Percentiles rank a stretch among this genome's conserved stretches.
Evolutionary conservation across 345 rosid species (phyloP).

Genomic region (Camelina neglecta): DNA sequence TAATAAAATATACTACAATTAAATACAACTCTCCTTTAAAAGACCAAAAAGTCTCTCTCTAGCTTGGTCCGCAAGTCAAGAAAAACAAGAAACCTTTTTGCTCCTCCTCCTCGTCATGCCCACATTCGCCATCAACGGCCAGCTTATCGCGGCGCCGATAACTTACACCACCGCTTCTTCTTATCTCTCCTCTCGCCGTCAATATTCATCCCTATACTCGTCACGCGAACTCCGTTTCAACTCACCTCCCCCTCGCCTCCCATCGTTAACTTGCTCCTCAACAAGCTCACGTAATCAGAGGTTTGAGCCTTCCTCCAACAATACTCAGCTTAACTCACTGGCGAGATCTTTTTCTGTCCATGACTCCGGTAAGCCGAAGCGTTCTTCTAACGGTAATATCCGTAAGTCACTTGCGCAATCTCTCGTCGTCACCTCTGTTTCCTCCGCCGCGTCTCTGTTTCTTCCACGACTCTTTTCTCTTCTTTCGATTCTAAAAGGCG

Average conservation of each 20-base stretch:
- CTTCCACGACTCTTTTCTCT: background rate
- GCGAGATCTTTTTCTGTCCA: background rate
- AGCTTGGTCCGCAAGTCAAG: conserved; percentile 20
- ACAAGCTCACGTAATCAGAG: conserved; percentile 8
- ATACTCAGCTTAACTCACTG: background rate
- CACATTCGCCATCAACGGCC: conserved; percentile 41
- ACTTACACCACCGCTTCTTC: background rate
- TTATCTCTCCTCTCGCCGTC: background rate
- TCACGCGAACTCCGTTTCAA: conserved; percentile 16
- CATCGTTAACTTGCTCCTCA: conserved; percentile 32
- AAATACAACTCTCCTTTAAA: no score
- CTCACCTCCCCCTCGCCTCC: conserved; percentile 29
- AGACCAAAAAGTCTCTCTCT: no score
- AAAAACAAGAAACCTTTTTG: background rate
- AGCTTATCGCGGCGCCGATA: conserved; percentile 35
- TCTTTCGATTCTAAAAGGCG: background rate
- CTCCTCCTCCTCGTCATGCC: conserved; percentile 33
- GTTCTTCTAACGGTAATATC: conserved; percentile 12
- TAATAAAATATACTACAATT: no score
- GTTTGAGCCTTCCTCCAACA: background rate
- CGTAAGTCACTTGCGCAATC: conserved; percentile 49
- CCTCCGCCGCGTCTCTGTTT: conserved; percentile 51
- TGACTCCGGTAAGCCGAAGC: background rate
- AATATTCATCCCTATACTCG: conserved; percentile 7
- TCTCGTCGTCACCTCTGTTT: conserved; percentile 43